Base-by-base conservation (phyloP, 768 basidiomycete genomes). In the Boletales sp. region DNA sequence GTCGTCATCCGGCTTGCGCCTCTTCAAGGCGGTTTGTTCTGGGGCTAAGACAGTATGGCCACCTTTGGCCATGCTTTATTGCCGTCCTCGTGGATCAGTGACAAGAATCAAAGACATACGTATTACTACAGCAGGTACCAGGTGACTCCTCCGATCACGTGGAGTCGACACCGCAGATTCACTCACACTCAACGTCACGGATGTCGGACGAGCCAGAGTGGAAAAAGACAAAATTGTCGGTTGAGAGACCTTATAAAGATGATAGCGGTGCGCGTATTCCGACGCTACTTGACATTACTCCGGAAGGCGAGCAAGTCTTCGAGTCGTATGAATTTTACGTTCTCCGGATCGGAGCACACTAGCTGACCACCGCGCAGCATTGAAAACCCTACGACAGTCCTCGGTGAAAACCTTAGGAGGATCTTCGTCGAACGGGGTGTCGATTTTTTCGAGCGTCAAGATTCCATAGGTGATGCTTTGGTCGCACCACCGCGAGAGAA, bases 241-340 rank as follows among this genome's bases (percentile, higher is more conserved):
- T 93, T 30, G 90, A 93, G 62, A 74, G 82, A 35, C 88, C 87
- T 0, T 90, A 90, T 72, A 90, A 85, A 65, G 85, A 90, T 59
- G 89, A 92, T 56, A 68, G 76, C 34, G 88, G 86, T 8, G 71
- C 78, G 40, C 74, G 61, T 9, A 79, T 91, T 27, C 84, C 80
- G 21, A 71, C 74, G 6, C 69, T 92, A 27, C 69, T 77, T 24
- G 89, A 93, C 60, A 87, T 93, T 47, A 75, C 78, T 8, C 73
- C 78, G 21, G 83, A 88, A 38, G 87, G 89, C 35, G 76, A 82
- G 53, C 78, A 80, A 45, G 69, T 86, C 41, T 83, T 83, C 51
- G 86, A 91, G 71, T 77, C 83, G 90, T 90, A 71, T 59, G 84
- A 41, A 53, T 56, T 29, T 44, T 39, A 40, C 34, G 48, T 40